These are phyloP conservation scores for Morella rubra DNA, from an alignment of 306 rosid genomes.

Conservation along the genomic window DNA sequence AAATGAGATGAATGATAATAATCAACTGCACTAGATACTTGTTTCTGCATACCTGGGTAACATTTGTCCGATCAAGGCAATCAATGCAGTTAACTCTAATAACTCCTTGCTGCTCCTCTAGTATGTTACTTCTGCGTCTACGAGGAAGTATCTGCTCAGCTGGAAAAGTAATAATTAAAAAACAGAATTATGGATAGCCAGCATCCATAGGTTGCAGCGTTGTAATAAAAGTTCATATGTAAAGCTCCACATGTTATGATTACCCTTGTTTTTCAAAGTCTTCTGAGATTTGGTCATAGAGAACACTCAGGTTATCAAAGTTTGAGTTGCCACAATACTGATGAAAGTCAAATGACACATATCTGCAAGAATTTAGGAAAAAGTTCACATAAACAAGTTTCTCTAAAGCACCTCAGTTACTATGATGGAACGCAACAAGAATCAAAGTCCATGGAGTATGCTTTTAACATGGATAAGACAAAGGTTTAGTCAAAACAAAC, in stretches of 20 bases:
- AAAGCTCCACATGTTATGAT: slow-evolving; percentile 26
- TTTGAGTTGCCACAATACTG: slow-evolving; percentile 66
- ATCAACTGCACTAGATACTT: slow-evolving; percentile 16
- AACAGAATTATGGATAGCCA: slow-evolving; percentile 53
- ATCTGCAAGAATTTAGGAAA: slow-evolving; percentile 50
- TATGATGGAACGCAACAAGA: slow-evolving; percentile 29
- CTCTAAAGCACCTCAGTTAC: background rate
- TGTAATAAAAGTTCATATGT: slow-evolving; percentile 12
- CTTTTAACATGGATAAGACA: background rate
- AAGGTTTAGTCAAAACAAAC: slow-evolving; percentile 5
- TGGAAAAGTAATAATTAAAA: slow-evolving; percentile 74
- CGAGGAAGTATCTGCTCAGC: slow-evolving; percentile 94
- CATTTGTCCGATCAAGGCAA: slow-evolving; percentile 96
- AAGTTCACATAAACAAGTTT: background rate
- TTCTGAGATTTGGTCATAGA: slow-evolving; percentile 74
- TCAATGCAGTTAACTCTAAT: slow-evolving; percentile 86
- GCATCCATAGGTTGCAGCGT: slow-evolving; percentile 44
- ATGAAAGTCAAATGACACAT: slow-evolving; percentile 90
- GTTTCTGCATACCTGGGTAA: slow-evolving; percentile 68
- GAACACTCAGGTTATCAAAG: slow-evolving; percentile 63
- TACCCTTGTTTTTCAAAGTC: slow-evolving; percentile 92
- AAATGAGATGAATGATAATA: background rate
- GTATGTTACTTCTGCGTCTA: slow-evolving; percentile 60
- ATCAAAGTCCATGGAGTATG: slow-evolving; percentile 5
- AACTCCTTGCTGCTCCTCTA: slow-evolving; percentile 75